phyloP scores from a whole-genome alignment of 2,329 filamentous ascomycete species.

The Aotearoamyces nothofagi region DNA sequence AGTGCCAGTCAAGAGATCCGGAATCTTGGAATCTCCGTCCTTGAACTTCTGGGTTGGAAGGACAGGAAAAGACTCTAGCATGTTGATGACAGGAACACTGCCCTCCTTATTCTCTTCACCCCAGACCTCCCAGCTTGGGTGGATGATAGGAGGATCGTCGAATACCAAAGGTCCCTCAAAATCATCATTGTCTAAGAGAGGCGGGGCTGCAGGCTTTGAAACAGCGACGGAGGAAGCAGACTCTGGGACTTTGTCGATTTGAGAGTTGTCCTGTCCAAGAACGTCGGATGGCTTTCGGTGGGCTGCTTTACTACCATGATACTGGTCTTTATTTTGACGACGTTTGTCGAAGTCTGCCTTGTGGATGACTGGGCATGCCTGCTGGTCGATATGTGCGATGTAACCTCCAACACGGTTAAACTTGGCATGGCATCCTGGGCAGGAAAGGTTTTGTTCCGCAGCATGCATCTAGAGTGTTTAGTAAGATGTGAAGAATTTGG shows the following conservation, averaged over 20 bases:
- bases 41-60: background rate
- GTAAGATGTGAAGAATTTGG: background rate
- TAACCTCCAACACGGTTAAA: slow-evolving; percentile 24
- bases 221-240: no score
- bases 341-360: slow-evolving; percentile 18
- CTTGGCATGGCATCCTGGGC: slow-evolving; percentile 28
- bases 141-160: background rate
- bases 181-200: background rate
- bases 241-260: no score
- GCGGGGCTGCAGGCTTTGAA: no score
- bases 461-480: slow-evolving; percentile 17
- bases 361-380: slow-evolving; percentile 23
- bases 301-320: background rate
- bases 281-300: no score
- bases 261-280: no score
- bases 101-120: background rate
- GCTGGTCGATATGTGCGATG: slow-evolving; percentile 29
- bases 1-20: slow-evolving; percentile 11
- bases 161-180: no score
- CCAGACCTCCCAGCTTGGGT: background rate
- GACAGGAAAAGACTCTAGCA: background rate
- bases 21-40: background rate
- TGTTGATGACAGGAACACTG: no score
- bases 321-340: slow-evolving; percentile 22
- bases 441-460: slow-evolving; percentile 25